Conservation (phyloP, 2,329 filamentous ascomycete species). For the Aureobasidium uvarum region DNA sequence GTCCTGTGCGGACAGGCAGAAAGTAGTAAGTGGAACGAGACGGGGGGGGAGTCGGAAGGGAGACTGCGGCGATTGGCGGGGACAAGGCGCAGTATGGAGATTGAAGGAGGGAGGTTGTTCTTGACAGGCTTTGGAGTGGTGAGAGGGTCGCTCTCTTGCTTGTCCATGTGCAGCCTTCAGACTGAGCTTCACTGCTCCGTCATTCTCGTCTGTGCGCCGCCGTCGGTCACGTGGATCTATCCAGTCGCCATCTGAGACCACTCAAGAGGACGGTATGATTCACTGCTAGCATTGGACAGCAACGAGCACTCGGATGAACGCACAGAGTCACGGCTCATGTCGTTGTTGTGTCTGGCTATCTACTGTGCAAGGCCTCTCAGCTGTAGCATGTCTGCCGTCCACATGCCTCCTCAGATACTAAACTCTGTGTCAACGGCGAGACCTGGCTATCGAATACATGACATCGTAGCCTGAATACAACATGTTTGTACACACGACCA, state of each 20-base stretch:
- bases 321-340: neutral
- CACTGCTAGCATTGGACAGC: neutral
- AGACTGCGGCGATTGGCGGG: slow-evolving; percentile 16
- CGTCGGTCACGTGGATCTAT: neutral
- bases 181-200: slow-evolving; percentile 5
- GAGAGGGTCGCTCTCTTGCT: slow-evolving; percentile 12
- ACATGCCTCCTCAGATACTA: neutral
- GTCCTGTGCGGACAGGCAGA: slow-evolving; percentile 27
- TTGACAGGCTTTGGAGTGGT: slow-evolving; percentile 10
- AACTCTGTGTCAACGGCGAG: neutral
- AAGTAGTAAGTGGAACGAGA: slow-evolving; percentile 26
- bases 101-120: neutral
- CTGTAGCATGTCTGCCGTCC: neutral
- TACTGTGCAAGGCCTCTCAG: neutral
- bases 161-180: slow-evolving; percentile 7
- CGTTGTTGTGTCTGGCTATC: neutral
- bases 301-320: neutral
- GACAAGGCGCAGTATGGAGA: slow-evolving; percentile 9
- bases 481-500: neutral
- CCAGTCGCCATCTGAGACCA: neutral
- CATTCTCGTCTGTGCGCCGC: slow-evolving; percentile 3
- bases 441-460: neutral
- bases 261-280: neutral
- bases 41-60: neutral
- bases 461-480: neutral